Conservation (phyloP, 2,329 filamentous ascomycete genomes). For the Xylariaceae sp. region DNA sequence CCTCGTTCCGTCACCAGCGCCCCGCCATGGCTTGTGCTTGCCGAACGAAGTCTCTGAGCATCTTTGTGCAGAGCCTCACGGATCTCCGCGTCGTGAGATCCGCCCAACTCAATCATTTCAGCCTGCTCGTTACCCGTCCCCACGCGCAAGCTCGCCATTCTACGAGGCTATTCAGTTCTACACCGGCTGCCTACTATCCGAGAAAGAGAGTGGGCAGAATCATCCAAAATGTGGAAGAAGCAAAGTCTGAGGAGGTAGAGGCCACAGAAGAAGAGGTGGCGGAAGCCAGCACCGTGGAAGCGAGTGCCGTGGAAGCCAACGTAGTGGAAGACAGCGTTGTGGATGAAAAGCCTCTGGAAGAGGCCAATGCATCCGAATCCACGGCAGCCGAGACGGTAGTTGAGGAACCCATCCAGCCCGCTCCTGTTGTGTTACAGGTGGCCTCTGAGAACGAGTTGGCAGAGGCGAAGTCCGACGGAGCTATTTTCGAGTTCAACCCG, state of each 20-base stretch:
- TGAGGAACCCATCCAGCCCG: slow-evolving; percentile 4
- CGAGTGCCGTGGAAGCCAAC: background rate
- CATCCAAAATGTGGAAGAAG: background rate
- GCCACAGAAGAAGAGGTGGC: background rate
- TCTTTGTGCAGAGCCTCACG: slow-evolving; percentile 45
- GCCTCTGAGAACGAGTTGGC: slow-evolving; percentile 17
- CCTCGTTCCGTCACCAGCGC: background rate
- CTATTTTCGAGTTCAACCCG: slow-evolving; percentile 33
- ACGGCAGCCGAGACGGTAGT: background rate
- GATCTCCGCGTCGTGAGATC: slow-evolving; percentile 23
- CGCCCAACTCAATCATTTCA: slow-evolving; percentile 12
- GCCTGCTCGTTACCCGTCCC: slow-evolving; percentile 11
- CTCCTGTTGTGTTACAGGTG: slow-evolving; percentile 2
- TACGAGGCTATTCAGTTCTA: slow-evolving; percentile 23
- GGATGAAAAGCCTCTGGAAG: background rate
- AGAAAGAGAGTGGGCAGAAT: slow-evolving; percentile 4
- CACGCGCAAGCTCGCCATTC: slow-evolving; percentile 12
- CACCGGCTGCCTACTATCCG: slow-evolving; percentile 18
- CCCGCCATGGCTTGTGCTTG: slow-evolving; percentile 45
- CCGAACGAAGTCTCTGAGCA: slow-evolving; percentile 39
- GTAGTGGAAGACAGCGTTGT: background rate
- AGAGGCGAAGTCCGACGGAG: slow-evolving; percentile 23
- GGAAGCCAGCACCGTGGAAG: background rate
- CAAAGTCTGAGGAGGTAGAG: too few relatives aligned
- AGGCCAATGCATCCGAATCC: background rate